Evolutionary conservation across 371 early-diverging fungal genomes (phyloP).

Genomic region (Mortierella sp.): DNA sequence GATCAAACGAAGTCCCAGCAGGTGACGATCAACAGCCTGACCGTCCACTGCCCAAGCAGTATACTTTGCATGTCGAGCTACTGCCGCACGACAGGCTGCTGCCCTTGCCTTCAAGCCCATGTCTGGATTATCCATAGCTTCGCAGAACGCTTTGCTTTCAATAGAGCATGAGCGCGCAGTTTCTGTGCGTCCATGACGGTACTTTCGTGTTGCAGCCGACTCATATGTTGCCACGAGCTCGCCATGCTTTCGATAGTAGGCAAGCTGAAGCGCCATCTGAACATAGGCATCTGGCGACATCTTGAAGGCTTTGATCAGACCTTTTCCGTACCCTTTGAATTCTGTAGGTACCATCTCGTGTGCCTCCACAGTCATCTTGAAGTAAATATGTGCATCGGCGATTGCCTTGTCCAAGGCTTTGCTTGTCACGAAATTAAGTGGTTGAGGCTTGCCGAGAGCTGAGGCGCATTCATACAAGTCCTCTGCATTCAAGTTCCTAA

Average conservation of each 20-base stretch:
- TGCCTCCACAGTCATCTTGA: conserved; percentile 65
- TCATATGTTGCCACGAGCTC: conserved; percentile 87
- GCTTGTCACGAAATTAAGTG: conserved; percentile 42
- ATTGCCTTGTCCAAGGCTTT: conserved; percentile 38
- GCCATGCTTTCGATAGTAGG: conserved; percentile 91
- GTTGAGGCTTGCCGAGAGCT: conserved; percentile 52
- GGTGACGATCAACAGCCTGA: conserved; percentile 92
- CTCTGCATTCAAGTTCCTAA: conserved; percentile 52
- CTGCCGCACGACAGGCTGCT: conserved; percentile 77
- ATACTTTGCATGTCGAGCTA: conserved; percentile 83
- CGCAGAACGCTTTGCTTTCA: conserved; percentile 83
- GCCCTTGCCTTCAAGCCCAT: conserved; percentile 65
- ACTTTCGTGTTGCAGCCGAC: conserved; percentile 89
- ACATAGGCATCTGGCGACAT: conserved; percentile 91
- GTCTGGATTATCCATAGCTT: conserved; percentile 82
- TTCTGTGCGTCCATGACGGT: conserved; percentile 93
- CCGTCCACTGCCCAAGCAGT: conserved; percentile 87
- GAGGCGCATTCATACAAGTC: conserved; percentile 56
- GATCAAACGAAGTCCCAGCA: conserved; percentile 73
- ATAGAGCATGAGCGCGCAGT: conserved; percentile 86
- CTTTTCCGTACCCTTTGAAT: conserved; percentile 91
- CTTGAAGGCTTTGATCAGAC: conserved; percentile 87
- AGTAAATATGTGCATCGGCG: conserved; percentile 44
- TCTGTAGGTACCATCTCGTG: conserved; percentile 87
- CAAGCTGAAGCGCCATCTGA: conserved; percentile 95